Base-by-base conservation (phyloP, 345 rosid genomes). In the Kandelia obovata region DNA sequence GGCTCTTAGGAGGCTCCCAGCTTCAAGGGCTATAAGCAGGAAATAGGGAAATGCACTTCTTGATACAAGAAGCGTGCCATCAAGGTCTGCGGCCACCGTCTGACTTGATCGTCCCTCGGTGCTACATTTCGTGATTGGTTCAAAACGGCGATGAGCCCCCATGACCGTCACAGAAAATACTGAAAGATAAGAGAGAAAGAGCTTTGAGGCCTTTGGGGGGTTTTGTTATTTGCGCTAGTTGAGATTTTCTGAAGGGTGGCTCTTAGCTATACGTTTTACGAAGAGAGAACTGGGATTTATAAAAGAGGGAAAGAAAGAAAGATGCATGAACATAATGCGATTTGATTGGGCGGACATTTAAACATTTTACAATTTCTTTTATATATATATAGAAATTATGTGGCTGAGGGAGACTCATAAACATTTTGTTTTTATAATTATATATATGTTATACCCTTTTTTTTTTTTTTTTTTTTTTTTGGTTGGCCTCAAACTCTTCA, bases 11-110 rank as follows among this genome's bases (percentile, higher is more conserved):
- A 89, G 60, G 74, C 98, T 89, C 8, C 98, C 98, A 4, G 97
- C 98, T 72, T 89, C 97, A 2, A 92, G 86, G 4, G 98, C 97
- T 16, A 94, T 78, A 5, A 94, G 97, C 71, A 94, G 72, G 84
- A 76, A 94, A 75, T 85, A 94, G 21, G 99, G 96, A 51, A 94
- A 94, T 15, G 99, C 91, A 58, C 87, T 88, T 28, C 84, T 78
- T n/a, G 97, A 89, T 25, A 86, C 76, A 0, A 92, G 92, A 62
- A 94, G 80, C 0, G 99, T 90, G 28, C 99, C 99, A 19, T 89
- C 92, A 1, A 94, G 82, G 76, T 86, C 96, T 0, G 99, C 84
- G 1, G 87, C 96, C 53, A 88, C 92, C 31, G 96, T 82, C 61
- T 94, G 98, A 71, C 80, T 77, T 17, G 95, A 85, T 57, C 97